phyloP scores from a whole-genome alignment of 1,139 yeast species.

The Hanseniaspora sp. region DNA sequence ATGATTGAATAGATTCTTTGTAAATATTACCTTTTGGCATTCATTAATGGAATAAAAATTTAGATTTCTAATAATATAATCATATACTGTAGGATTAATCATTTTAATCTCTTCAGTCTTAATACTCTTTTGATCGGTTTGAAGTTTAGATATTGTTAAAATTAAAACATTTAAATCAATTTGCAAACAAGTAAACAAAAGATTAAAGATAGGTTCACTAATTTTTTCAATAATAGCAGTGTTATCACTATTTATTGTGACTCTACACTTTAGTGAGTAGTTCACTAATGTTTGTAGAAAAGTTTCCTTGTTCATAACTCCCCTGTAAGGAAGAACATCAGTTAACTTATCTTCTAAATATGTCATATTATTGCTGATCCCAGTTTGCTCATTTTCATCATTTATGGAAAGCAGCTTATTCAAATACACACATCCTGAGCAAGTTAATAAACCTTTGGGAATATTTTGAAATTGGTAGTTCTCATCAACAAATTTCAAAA shows the following conservation, averaged over 20 bases:
- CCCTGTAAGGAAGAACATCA: constrained; percentile 11
- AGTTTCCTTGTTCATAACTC: constrained; percentile 10
- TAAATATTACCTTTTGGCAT: constrained; percentile 25
- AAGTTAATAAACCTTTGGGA: constrained; percentile 29
- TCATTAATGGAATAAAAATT: constrained; percentile 16
- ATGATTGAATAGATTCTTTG: constrained; percentile 35
- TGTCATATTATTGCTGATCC: neutral
- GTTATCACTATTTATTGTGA: constrained; percentile 20
- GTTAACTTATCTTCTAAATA: constrained; percentile 7
- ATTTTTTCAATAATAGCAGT: constrained; percentile 17
- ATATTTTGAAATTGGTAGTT: constrained; percentile 22
- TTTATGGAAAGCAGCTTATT: constrained; percentile 26
- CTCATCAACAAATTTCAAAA: constrained; percentile 26
- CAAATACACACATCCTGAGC: constrained; percentile 28
- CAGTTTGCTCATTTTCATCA: constrained; percentile 20
- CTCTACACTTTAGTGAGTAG: constrained; percentile 7
- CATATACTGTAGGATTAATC: constrained; percentile 18
- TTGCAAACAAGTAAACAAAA: constrained; percentile 39
- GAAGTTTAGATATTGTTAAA: constrained; percentile 40
- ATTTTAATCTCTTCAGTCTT: constrained; percentile 34
- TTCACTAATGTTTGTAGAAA: constrained; percentile 8
- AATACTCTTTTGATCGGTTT: constrained; percentile 18
- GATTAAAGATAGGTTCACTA: constrained; percentile 33
- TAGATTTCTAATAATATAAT: constrained; percentile 4
- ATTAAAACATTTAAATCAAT: constrained; percentile 51